Percentiles rank a stretch among this genome's conserved stretches.
Conservation (phyloP, 2,329 filamentous ascomycete genomes). For the Hymenoscyphus scutula region DNA sequence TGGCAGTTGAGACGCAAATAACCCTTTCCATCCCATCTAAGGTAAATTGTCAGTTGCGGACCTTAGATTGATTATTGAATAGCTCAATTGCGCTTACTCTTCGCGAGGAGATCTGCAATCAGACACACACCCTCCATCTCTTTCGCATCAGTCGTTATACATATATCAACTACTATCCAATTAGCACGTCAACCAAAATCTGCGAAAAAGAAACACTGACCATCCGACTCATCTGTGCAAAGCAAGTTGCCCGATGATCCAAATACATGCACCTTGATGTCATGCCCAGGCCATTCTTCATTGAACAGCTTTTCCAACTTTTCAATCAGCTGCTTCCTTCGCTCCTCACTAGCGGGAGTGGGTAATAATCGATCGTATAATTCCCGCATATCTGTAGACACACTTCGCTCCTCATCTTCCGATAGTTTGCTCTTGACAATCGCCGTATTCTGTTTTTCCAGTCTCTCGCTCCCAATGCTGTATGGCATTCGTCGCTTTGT, state of each 20-base stretch:
- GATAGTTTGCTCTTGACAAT: slow-evolving; percentile 71
- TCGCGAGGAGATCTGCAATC: slow-evolving; percentile 80
- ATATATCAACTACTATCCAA: slow-evolving; percentile 75
- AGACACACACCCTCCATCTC: slow-evolving; percentile 87
- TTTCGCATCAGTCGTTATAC: slow-evolving; percentile 89
- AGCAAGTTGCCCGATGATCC: slow-evolving; percentile 96
- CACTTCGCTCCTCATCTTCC: slow-evolving; percentile 68
- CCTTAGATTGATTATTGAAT: slow-evolving; percentile 6
- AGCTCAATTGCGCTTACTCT: slow-evolving; percentile 58
- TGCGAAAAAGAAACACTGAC: slow-evolving; percentile 49
- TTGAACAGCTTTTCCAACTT: slow-evolving; percentile 90
- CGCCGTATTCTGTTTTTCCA: slow-evolving; percentile 68
- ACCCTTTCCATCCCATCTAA: slow-evolving; percentile 95
- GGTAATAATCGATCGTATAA: slow-evolving; percentile 85
- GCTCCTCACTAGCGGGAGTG: slow-evolving; percentile 72
- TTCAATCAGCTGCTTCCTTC: slow-evolving; percentile 71
- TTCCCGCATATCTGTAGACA: slow-evolving; percentile 80
- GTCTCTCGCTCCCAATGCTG: slow-evolving; percentile 74
- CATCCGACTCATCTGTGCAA: slow-evolving; percentile 93
- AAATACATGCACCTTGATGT: slow-evolving; percentile 90
- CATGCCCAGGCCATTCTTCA: slow-evolving; percentile 83
- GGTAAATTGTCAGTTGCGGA: slow-evolving; percentile 37
- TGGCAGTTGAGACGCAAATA: slow-evolving; percentile 89
- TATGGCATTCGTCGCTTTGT: slow-evolving; percentile 89
- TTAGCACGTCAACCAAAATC: slow-evolving; percentile 12